Conservation (phyloP, 768 basidiomycete genomes). For the Suillus alpinus region DNA sequence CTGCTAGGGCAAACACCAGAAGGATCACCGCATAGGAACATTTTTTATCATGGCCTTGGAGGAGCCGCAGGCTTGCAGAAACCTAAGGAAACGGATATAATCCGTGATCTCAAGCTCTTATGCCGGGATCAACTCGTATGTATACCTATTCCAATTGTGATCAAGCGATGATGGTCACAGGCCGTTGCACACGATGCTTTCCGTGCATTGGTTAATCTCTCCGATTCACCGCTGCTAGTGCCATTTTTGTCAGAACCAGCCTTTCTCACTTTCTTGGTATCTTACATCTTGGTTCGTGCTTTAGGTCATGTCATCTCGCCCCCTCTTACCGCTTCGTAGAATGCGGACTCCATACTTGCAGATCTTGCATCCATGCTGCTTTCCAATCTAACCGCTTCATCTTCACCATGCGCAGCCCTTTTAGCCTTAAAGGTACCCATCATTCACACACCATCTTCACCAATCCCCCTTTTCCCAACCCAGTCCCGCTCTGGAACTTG, state of each 20-base stretch:
- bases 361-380: conserved; percentile 97
- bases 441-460: conserved; percentile 39
- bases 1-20: conserved; percentile 77
- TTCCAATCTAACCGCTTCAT: conserved; percentile 86
- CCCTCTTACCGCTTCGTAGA: conserved; percentile 42
- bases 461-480: conserved; percentile 63
- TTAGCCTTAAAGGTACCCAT: conserved; percentile 66
- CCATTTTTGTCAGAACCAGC: conserved; percentile 62
- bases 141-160: conserved; percentile 10
- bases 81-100: conserved; percentile 59
- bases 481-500: conserved; percentile 82
- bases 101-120: conserved; percentile 80
- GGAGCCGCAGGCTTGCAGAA: conserved; percentile 57
- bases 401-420: conserved; percentile 61
- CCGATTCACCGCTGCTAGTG: conserved; percentile 74
- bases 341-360: conserved; percentile 85
- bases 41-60: conserved; percentile 69
- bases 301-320: conserved; percentile 5
- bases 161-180: conserved; percentile 37
- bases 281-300: conserved; percentile 76
- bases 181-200: conserved; percentile 93
- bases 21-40: conserved; percentile 64
- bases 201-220: conserved; percentile 89
- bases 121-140: conserved; percentile 86
- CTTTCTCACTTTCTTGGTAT: conserved; percentile 80